Evolutionary conservation across 768 basidiomycete genomes (phyloP), one percentile per base, ranked within the genome.

Genomic region (Mycena filopes): DNA sequence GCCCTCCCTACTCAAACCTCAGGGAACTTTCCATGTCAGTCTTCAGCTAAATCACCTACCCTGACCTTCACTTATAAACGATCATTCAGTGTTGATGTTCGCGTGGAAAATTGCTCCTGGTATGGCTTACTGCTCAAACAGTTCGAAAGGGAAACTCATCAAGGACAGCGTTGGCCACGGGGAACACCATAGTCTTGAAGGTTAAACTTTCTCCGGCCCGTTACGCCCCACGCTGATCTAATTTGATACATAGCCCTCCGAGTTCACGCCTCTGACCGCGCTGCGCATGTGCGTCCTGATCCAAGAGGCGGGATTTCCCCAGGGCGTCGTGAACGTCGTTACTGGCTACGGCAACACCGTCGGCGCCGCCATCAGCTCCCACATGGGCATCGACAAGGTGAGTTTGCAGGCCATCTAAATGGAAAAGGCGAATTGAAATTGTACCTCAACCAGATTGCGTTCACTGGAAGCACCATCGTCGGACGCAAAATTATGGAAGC

Each of bases 21-120:
- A 70, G 89, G 90, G 90, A 90, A 90, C 77, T 89, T 87, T 77
- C 87, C 87, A 73, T 77, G 81, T 82, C 71, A 31, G 79, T 61
- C 1, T 16, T 4, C n/a, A n/a, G n/a, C n/a, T n/a, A n/a, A n/a
- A n/a, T n/a, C n/a, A n/a, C n/a, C n/a, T n/a, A n/a, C n/a, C n/a
- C n/a, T n/a, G n/a, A n/a, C n/a, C n/a, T n/a, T n/a, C n/a, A n/a
- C n/a, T n/a, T n/a, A n/a, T n/a, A n/a, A n/a, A n/a, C n/a, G n/a
- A n/a, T n/a, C n/a, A n/a, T n/a, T n/a, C 73, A 81, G 82, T 85
- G 60, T 72, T 81, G 51, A 91, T 94, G 87, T 77, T 89, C 62
- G 73, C 84, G 4, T 92, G 90, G 90, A 95, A 95, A 77, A 73
- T 94, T 54, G 93, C 84, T 0, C 93, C 95, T 7, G 93, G 90